Base-by-base conservation (phyloP, 2,329 filamentous ascomycete species). In the Fusarium compactum region DNA sequence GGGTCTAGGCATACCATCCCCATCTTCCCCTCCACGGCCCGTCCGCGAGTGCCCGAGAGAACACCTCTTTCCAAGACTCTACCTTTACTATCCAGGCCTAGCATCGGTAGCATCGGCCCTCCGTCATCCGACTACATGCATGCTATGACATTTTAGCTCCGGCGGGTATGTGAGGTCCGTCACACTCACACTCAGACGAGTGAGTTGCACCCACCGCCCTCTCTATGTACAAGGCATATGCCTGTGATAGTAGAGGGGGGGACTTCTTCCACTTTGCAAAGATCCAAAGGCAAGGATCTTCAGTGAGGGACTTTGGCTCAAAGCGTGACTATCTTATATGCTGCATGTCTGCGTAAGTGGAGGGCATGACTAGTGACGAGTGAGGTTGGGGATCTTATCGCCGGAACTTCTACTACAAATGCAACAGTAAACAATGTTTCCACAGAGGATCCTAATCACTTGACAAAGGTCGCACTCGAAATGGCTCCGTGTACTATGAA, bases 91-190 rank as follows among this genome's bases (percentile, higher is more conserved):
- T 67, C 69, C 58, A 44, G 62, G 63, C 52, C 63, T 74, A 74
- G 65, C 46, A 64, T 65, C 47, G 22, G 61, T 71, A 67, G 46
- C 65, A 71, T 71, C 69, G 57, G 57, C 52, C 61, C 65, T 70
- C 62, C 51, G 62, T 58, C 63, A 62, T 72, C 66, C 64, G 61
- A 65, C 54, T 67, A 59, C 61, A 76, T 74, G 71, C 74, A 74
- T 76, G 71, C 69, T 69, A 74, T 65, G 67, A 41, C 24, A 48
- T 70, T 52, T 67, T 75, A 77, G 76, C 73, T 58, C 53, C 71
- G 75, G 76, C 76, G 76, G 75, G 74, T 77, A 77, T 72, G 70
- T 73, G 69, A 70, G 63, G 41, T 55, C 54, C 61, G 56, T 76
- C 73, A 77, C 75, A 76, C 67, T 51, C 40, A 44, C 63, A 40